Evolutionary conservation across 805 yeast genomes (phyloP).

Genomic region (Millerozyma miso): DNA sequence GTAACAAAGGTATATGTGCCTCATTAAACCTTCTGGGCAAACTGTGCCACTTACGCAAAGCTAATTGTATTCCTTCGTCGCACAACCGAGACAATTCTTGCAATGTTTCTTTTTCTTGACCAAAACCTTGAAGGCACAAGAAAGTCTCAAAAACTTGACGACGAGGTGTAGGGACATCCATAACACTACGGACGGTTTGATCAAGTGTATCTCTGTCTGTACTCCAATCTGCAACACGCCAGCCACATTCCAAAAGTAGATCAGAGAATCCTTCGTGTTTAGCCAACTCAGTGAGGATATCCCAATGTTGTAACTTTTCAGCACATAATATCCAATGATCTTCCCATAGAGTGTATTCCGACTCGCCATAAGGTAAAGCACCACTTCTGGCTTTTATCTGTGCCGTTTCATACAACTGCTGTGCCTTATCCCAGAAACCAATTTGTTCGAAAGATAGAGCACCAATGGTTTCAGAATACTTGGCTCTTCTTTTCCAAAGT

Average conservation of each 20-base stretch:
- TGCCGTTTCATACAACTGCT: conserved; percentile 90
- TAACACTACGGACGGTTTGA: conserved; percentile 89
- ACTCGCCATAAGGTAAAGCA: conserved; percentile 88
- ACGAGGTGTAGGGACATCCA: conserved; percentile 98
- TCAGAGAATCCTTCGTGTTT: conserved; percentile 98
- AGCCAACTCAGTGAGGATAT: conserved; percentile 89
- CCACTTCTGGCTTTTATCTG: conserved; percentile 96
- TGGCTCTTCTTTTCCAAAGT: conserved; percentile 94
- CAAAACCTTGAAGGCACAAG: conserved; percentile 86
- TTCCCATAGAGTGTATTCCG: conserved; percentile 96
- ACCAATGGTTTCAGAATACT: conserved; percentile 86
- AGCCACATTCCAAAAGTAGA: conserved; percentile 92
- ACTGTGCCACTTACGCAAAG: conserved; percentile 89
- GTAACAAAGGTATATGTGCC: conserved; percentile 86
- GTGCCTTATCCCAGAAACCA: conserved; percentile 92
- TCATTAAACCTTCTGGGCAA: conserved; percentile 71
- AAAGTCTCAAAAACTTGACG: conserved; percentile 95
- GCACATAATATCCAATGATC: conserved; percentile 98
- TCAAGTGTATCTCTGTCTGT: conserved; percentile 92
- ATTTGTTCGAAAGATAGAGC: conserved; percentile 93
- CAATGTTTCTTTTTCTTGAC: conserved; percentile 82
- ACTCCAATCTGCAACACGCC: conserved; percentile 99
- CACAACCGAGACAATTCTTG: conserved; percentile 82
- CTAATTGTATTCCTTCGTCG: conserved; percentile 94
- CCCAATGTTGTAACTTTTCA: conserved; percentile 97